These are phyloP conservation scores for Salix purpurea DNA, from an alignment of 345 rosid genomes.

Conservation along the genomic window DNA sequence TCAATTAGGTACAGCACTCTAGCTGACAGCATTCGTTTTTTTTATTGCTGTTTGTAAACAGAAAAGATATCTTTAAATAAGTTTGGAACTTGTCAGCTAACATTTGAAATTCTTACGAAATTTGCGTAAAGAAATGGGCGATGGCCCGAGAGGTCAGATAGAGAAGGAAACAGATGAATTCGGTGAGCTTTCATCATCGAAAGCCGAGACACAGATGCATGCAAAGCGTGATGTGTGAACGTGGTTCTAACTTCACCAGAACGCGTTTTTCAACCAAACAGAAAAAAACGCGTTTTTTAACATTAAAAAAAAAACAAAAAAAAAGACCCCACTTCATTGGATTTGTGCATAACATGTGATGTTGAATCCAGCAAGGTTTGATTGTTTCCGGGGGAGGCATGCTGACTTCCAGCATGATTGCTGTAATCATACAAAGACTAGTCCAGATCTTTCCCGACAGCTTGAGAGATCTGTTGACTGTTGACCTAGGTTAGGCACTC, in stretches of 20 bases:
- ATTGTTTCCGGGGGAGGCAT: not conserved
- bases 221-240: slow-evolving; percentile 1
- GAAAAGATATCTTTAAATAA: not conserved
- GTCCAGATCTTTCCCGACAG: not conserved
- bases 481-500: not conserved
- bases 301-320: not conserved
- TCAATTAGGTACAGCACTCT: not conserved
- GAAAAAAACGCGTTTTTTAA: not conserved
- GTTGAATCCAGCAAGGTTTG: not conserved
- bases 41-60: not conserved
- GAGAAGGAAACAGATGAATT: slow-evolving; percentile 25
- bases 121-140: not conserved
- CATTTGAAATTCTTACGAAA: not conserved
- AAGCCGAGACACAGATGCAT: not conserved
- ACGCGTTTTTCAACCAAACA: too few relatives aligned
- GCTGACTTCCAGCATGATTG: not conserved
- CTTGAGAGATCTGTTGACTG: not conserved
- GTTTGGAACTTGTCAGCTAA: not conserved
- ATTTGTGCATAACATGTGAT: not conserved
- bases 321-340: not conserved
- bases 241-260: not conserved
- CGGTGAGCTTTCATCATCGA: slow-evolving; percentile 35
- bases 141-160: slow-evolving; percentile 2
- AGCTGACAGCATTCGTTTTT: not conserved
- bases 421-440: not conserved